Evolutionary conservation across 345 rosid species (phyloP).

Genomic region (Heritiera fomes): DNA sequence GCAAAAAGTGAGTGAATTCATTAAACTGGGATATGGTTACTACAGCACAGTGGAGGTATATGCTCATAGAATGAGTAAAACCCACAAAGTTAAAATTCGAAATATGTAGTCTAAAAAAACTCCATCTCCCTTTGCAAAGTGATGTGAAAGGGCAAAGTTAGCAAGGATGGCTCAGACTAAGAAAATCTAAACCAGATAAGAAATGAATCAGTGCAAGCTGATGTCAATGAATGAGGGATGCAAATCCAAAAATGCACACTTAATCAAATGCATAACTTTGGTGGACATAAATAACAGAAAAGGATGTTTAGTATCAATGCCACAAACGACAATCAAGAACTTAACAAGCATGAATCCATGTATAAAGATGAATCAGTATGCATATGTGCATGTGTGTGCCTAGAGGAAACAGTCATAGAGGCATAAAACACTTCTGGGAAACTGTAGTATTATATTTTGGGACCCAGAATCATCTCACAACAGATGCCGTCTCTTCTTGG

Average conservation of each 20-base stretch:
- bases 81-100: neutral
- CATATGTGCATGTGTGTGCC: neutral
- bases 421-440: neutral
- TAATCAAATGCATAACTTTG: neutral
- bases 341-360: neutral
- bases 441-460: neutral
- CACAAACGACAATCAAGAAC: neutral
- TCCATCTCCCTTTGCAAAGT: neutral
- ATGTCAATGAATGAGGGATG: neutral
- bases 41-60: neutral
- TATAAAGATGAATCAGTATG: neutral
- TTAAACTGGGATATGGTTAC: neutral
- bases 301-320: neutral
- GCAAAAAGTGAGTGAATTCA: neutral
- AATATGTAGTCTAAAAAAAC: neutral
- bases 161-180: neutral
- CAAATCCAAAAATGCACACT: neutral
- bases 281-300: neutral
- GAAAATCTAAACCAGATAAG: neutral
- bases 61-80: neutral
- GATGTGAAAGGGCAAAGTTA: neutral
- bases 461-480: neutral
- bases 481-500: neutral
- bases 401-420: neutral
- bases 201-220: neutral